These are phyloP conservation scores for Grosmannia serpens DNA, from an alignment of 2,329 filamentous ascomycete genomes.

Conservation along the genomic window DNA sequence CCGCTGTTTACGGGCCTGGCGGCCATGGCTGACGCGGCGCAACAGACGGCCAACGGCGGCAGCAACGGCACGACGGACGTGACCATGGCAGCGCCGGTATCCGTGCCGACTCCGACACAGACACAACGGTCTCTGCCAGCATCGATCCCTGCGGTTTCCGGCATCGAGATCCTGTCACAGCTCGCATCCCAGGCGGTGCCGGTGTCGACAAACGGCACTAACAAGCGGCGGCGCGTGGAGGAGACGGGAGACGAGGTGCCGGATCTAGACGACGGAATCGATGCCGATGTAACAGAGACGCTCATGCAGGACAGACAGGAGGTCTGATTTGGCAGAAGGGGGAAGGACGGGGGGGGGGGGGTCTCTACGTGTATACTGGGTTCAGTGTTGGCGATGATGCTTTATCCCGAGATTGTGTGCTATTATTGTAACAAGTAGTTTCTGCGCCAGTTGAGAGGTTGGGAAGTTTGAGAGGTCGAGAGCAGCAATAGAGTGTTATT, in stretches of 20 bases:
- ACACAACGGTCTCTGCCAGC: background rate
- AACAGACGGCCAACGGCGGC: background rate
- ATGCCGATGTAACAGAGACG: conserved; percentile 45
- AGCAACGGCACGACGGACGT: background rate
- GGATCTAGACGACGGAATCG: conserved; percentile 44
- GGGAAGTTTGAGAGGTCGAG: background rate
- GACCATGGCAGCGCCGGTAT: background rate
- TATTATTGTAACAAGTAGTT: background rate
- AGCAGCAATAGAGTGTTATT: background rate
- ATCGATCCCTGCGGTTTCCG: conserved; percentile 17
- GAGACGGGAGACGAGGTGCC: conserved; percentile 36
- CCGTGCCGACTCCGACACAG: background rate
- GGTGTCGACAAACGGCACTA: conserved; percentile 38
- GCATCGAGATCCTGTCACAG: conserved; percentile 28
- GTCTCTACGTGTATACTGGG: background rate
- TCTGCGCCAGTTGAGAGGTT: too few species aligned
- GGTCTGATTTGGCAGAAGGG: background rate
- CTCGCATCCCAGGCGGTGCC: conserved; percentile 33
- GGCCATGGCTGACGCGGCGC: background rate
- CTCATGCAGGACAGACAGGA: conserved; percentile 30
- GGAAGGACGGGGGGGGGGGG: background rate
- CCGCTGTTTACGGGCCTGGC: background rate
- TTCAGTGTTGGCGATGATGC: background rate
- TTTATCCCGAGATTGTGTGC: background rate
- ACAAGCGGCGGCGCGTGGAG: conserved; percentile 45